Base-by-base conservation (phyloP, 768 basidiomycete genomes). In the Tulasnella sp. region DNA sequence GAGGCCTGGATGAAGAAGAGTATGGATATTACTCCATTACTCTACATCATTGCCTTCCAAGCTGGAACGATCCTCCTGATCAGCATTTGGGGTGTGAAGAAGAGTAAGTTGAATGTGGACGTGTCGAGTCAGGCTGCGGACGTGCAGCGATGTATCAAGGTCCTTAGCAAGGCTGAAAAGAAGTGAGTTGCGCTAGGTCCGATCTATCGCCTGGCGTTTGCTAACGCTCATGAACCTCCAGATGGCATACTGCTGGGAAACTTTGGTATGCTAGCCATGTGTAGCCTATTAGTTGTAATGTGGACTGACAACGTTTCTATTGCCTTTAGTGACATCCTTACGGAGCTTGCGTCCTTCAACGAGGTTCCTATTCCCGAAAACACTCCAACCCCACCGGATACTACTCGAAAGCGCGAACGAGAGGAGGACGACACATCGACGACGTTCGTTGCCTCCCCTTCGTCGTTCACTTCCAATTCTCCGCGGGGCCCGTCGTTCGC, bases 41-140 rank as follows among this genome's bases (percentile, higher is more conserved):
- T 83, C 68, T 84, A 87, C 85, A 87, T 83, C 81, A 38, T 85
- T 27, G 84, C 88, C 0, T 89, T 90, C 82, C 87, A 87, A 8
- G 85, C 89, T 2, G 88, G 87, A 7, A 86, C 92, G 38, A 88
- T 93, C 3, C 86, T 93, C 8, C 85, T 93, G 58, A 85, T 93
- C 81, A 90, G 90, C 79, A 90, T 92, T 16, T 93, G 90, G 92
- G 91, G 88, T 79, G 89, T 88, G 31, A 89, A 87, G 82, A 86
- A 87, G 80, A 86, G 86, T 44, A 88, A 89, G 39, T 84, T 85
- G 1, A 86, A 87, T 2, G 76, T 79, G 7, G 88, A 91, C 82
- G 82, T 87, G 21, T 84, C 85, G 74, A 85, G 88, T 75, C 90
- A 92, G 74, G 87, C 92, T 84, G 86, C 87, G 56, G 91, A 92